phyloP scores from a whole-genome alignment of 2,329 filamentous ascomycete genomes.

The Aspergillus viridinutans region DNA sequence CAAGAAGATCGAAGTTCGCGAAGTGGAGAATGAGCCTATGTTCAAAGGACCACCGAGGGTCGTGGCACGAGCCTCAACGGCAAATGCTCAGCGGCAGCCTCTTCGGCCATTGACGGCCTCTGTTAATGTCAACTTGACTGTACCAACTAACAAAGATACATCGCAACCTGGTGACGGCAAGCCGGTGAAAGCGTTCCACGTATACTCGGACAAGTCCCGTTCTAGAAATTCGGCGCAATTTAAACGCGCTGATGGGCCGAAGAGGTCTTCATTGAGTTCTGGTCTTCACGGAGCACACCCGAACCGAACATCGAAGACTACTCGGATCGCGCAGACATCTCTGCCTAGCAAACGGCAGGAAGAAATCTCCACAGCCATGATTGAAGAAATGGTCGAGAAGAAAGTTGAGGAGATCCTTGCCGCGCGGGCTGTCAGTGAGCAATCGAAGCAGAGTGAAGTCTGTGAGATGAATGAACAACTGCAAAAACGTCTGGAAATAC shows the following conservation, averaged over 20 bases:
- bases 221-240: slow-evolving; percentile 42
- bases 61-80: slow-evolving; percentile 35
- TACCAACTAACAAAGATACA: slow-evolving; percentile 47
- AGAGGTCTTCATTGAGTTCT: slow-evolving; percentile 41
- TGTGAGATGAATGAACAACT: slow-evolving; percentile 69
- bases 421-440: slow-evolving; percentile 62
- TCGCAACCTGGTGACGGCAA: slow-evolving; percentile 59
- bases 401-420: slow-evolving; percentile 88
- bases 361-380: slow-evolving; percentile 65
- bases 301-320: slow-evolving; percentile 49
- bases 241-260: slow-evolving; percentile 40
- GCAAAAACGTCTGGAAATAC: slow-evolving; percentile 72
- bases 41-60: slow-evolving; percentile 69
- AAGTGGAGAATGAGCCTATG: slow-evolving; percentile 92
- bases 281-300: slow-evolving; percentile 22
- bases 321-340: slow-evolving; percentile 29
- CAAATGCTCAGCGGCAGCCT: slow-evolving; percentile 63
- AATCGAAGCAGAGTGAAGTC: slow-evolving; percentile 37
- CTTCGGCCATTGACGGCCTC: slow-evolving; percentile 71
- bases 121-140: slow-evolving; percentile 66
- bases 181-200: slow-evolving; percentile 77
- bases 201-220: slow-evolving; percentile 68
- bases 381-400: slow-evolving; percentile 87
- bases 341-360: slow-evolving; percentile 38
- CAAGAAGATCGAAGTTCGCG: slow-evolving; percentile 92